Percentiles rank a stretch among this genome's conserved stretches.
phyloP scores from a whole-genome alignment of 495 filamentous ascomycete species.

The Penicillium canescens region DNA sequence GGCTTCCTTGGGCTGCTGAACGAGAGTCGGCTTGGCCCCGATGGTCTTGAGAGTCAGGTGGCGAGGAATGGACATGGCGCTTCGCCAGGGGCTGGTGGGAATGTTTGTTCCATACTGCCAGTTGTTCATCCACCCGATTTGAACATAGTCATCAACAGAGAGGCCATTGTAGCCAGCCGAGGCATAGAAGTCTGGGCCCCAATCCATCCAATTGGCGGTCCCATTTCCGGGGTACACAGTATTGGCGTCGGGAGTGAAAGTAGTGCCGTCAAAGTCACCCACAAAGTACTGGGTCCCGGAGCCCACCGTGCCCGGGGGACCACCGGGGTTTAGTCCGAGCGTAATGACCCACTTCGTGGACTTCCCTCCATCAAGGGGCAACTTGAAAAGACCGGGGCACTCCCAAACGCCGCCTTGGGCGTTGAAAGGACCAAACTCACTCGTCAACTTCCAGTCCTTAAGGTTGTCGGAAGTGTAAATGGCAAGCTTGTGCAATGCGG shows the following conservation, averaged over 20 bases:
- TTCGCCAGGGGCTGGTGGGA: conserved; percentile 49
- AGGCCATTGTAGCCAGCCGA: conserved; percentile 1
- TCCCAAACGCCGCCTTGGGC: conserved; percentile 59
- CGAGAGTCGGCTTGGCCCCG: conserved; percentile 9
- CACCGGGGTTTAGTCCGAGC: conserved; percentile 58
- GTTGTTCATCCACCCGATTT: conserved; percentile 61
- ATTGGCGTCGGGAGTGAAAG: conserved; percentile 25
- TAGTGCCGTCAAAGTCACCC: conserved; percentile 38
- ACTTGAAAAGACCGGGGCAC: conserved; percentile 52
- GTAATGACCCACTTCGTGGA: conserved; percentile 45
- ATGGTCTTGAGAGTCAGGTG: conserved; percentile 31
- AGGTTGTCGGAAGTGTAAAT: conserved; percentile 55
- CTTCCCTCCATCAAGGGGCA: conserved; percentile 30
- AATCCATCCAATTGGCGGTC: conserved; percentile 4
- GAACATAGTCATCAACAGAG: conserved; percentile 30
- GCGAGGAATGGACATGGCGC: conserved; percentile 50
- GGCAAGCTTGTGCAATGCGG: conserved; percentile 50
- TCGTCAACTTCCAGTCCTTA: conserved; percentile 51
- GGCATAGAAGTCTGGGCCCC: conserved; percentile 3
- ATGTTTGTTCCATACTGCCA: conserved; percentile 52
- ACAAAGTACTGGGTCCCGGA: conserved; percentile 38
- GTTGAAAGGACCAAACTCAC: conserved; percentile 56
- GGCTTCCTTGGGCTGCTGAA: conserved; percentile 23
- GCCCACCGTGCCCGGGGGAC: conserved; percentile 50
- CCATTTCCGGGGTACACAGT: conserved; percentile 7